phyloP scores from a whole-genome alignment of 2,329 filamentous ascomycete species.

The Sarocladiaceae sp. region DNA sequence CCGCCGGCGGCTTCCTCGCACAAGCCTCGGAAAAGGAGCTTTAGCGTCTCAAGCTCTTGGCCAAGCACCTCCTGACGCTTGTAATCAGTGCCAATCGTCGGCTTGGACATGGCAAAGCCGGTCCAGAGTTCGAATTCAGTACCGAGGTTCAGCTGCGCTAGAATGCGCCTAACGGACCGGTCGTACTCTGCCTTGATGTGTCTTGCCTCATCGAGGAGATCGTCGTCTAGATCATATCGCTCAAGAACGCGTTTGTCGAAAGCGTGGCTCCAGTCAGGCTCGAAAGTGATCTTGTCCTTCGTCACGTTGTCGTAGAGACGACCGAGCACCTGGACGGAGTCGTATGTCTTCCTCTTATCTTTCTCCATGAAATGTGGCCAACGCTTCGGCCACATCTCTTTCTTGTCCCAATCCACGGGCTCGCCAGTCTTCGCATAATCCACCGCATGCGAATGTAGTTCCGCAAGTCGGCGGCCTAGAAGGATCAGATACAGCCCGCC shows the following conservation, averaged over 20 bases:
- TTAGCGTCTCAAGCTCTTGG: slow-evolving; percentile 60
- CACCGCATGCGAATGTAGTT: slow-evolving; percentile 84
- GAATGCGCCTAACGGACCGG: slow-evolving; percentile 67
- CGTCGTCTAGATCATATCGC: slow-evolving; percentile 51
- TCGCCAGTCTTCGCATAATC: slow-evolving; percentile 92
- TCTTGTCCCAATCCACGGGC: slow-evolving; percentile 61
- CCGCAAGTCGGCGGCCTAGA: slow-evolving; percentile 65
- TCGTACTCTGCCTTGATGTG: slow-evolving; percentile 77
- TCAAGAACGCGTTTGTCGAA: slow-evolving; percentile 75
- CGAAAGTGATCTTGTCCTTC: slow-evolving; percentile 56
- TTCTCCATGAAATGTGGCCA: slow-evolving; percentile 93
- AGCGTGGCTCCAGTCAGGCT: slow-evolving; percentile 62
- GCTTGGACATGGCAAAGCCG: slow-evolving; percentile 75
- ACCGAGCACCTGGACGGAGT: slow-evolving; percentile 70
- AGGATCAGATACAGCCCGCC: neutral
- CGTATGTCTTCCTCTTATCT: slow-evolving; percentile 48
- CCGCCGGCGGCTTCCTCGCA: slow-evolving; percentile 64
- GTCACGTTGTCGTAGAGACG: slow-evolving; percentile 73
- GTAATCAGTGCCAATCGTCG: slow-evolving; percentile 70
- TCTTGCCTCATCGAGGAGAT: slow-evolving; percentile 53
- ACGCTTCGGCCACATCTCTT: slow-evolving; percentile 48
- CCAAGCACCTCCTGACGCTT: slow-evolving; percentile 84
- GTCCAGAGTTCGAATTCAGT: slow-evolving; percentile 94
- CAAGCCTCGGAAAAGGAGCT: slow-evolving; percentile 61
- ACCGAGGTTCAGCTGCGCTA: slow-evolving; percentile 76